Evolutionary conservation across 805 yeast species (phyloP).

Genomic region (Yamadazyma philogaea): DNA sequence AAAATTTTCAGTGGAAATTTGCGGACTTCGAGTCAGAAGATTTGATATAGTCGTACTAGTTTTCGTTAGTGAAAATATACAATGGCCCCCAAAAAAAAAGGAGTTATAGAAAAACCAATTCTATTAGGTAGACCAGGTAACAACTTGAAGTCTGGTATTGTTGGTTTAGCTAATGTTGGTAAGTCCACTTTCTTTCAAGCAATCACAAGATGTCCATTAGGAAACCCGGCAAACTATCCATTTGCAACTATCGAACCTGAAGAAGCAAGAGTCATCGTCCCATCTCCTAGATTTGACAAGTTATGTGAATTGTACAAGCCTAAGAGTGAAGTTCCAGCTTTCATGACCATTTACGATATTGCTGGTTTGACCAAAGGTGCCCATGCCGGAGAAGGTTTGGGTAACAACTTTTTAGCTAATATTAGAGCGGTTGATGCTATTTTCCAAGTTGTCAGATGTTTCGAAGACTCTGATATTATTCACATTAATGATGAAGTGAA

Average conservation of each 20-base stretch:
- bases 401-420: conserved; percentile 94
- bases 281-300: conserved; percentile 81
- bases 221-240: conserved; percentile 97
- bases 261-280: conserved; percentile 94
- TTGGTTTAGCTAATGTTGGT: conserved; percentile 94
- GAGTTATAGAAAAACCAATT: conserved; percentile 62
- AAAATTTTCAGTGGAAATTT: conserved; percentile 9
- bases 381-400: conserved; percentile 94
- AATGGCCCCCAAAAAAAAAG: conserved; percentile 78
- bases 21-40: conserved; percentile 1
- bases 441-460: conserved; percentile 96
- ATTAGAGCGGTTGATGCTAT: conserved; percentile 97
- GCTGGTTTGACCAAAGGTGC: conserved; percentile 99
- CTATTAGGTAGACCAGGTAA: conserved; percentile 75
- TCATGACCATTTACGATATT: conserved; percentile 89
- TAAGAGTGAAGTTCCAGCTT: conserved; percentile 85
- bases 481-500: conserved; percentile 65
- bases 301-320: conserved; percentile 75
- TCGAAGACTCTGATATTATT: conserved; percentile 95
- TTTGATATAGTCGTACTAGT: background rate
- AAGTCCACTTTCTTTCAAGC: conserved; percentile 98
- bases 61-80: conserved; percentile 11
- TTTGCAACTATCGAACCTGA: conserved; percentile 98
- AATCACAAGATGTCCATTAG: conserved; percentile 86
- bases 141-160: conserved; percentile 65